These are phyloP conservation scores for Entomophthora muscae DNA, from an alignment of 371 early-diverging fungal genomes.

Conservation along the genomic window DNA sequence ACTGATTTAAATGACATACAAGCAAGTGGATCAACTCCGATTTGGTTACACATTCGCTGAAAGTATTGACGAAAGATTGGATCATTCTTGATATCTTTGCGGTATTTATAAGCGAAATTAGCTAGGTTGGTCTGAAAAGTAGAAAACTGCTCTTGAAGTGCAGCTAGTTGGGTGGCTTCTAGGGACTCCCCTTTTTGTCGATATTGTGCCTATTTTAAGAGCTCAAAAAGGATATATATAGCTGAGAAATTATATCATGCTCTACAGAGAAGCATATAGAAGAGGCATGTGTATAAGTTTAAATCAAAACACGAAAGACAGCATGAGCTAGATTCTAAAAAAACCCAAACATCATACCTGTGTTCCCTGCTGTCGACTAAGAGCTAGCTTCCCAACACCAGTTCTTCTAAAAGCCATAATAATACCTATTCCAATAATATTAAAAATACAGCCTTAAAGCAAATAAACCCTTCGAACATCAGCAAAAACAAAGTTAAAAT, in stretches of 20 bases:
- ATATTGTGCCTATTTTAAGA: constrained; percentile 6
- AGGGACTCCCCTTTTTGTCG: not conserved
- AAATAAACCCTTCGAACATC: too few species aligned
- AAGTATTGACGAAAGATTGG: constrained; percentile 79
- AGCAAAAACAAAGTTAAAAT: too few species aligned
- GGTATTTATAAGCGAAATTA: constrained; percentile 68
- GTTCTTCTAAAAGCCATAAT: constrained; percentile 3
- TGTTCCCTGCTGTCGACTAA: not conserved
- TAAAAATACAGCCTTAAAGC: not conserved
- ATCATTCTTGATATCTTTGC: constrained; percentile 72
- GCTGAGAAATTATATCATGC: not conserved
- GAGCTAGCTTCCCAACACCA: constrained; percentile 5
- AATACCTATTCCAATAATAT: not conserved
- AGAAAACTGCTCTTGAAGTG: constrained; percentile 50
- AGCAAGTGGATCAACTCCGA: constrained; percentile 90
- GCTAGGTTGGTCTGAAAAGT: constrained; percentile 64
- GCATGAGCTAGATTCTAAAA: not conserved
- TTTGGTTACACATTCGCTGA: constrained; percentile 78
- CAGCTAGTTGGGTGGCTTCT: not conserved
- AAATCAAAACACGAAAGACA: not conserved
- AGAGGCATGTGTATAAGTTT: not conserved
- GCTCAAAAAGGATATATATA: not conserved
- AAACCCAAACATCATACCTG: constrained; percentile 3
- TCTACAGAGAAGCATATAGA: not conserved
- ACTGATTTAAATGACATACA: constrained; percentile 29